phyloP scores from a whole-genome alignment of 192 early-diverging fungal species.

The Coemansia sp. region DNA sequence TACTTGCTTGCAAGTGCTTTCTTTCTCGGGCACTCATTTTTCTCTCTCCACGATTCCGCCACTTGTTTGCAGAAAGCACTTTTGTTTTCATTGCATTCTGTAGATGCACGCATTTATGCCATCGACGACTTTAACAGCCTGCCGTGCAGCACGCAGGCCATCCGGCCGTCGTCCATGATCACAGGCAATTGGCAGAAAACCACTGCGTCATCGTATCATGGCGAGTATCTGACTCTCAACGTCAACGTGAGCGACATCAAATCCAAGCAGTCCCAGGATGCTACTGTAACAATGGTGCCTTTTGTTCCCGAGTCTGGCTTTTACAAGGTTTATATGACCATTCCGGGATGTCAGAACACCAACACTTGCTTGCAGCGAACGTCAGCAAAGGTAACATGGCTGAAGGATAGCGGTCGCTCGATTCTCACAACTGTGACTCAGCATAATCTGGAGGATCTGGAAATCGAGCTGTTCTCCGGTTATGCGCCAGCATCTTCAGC shows the following conservation, averaged over 20 bases:
- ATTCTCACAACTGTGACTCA: slow-evolving; percentile 45
- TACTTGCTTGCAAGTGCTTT: not conserved
- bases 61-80: not conserved
- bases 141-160: slow-evolving; percentile 27
- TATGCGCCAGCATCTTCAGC: slow-evolving; percentile 53
- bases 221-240: slow-evolving; percentile 34
- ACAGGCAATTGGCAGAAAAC: slow-evolving; percentile 39
- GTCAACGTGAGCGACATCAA: slow-evolving; percentile 24
- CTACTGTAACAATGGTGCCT: slow-evolving; percentile 39
- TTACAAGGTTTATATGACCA: slow-evolving; percentile 57
- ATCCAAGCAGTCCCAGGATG: slow-evolving; percentile 17
- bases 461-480: slow-evolving; percentile 51
- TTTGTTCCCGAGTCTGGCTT: slow-evolving; percentile 62
- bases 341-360: slow-evolving; percentile 60
- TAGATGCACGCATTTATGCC: slow-evolving; percentile 43
- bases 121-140: slow-evolving; percentile 40
- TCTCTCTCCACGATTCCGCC: not conserved
- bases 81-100: not conserved
- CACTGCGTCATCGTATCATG: slow-evolving; percentile 34
- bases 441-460: slow-evolving; percentile 44
- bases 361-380: slow-evolving; percentile 48
- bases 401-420: slow-evolving; percentile 19
- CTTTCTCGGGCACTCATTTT: not conserved
- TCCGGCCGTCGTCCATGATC: slow-evolving; percentile 19
- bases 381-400: slow-evolving; percentile 25